Conservation (phyloP, 805 yeast genomes). For the Hyphopichia homilentoma region DNA sequence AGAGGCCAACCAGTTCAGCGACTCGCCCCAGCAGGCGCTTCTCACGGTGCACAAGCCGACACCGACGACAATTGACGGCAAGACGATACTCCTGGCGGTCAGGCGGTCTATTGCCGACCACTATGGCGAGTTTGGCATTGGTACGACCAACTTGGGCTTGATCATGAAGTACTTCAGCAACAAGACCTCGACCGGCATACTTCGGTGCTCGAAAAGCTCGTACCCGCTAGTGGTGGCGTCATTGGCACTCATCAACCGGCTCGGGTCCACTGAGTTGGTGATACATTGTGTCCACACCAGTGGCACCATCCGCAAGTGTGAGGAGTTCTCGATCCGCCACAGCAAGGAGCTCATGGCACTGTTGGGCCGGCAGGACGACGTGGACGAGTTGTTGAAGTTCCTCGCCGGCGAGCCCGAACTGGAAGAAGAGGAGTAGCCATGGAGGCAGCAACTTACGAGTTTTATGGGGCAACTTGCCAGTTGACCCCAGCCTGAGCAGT, state of each 20-base stretch:
- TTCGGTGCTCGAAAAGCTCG: slow-evolving; percentile 70
- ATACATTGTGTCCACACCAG: slow-evolving; percentile 67
- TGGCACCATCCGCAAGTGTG: slow-evolving; percentile 86
- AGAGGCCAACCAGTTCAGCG: slow-evolving; percentile 18
- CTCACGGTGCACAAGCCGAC: slow-evolving; percentile 50
- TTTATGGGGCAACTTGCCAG: too few species aligned
- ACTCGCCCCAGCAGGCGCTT: slow-evolving; percentile 34
- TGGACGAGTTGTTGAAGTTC: too few species aligned
- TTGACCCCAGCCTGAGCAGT: too few species aligned
- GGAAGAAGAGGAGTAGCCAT: too few species aligned
- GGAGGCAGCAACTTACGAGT: too few species aligned
- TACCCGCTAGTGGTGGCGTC: slow-evolving; percentile 65
- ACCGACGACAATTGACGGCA: slow-evolving; percentile 44
- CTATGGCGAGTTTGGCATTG: slow-evolving; percentile 79
- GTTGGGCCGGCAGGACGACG: slow-evolving; percentile 4
- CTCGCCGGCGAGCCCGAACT: too few species aligned
- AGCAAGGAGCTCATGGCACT: slow-evolving; percentile 37
- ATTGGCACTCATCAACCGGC: slow-evolving; percentile 47
- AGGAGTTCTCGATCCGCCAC: slow-evolving; percentile 55
- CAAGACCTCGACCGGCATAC: slow-evolving; percentile 78
- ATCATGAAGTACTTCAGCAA: slow-evolving; percentile 77
- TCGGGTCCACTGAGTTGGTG: slow-evolving; percentile 50
- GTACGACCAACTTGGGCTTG: slow-evolving; percentile 55
- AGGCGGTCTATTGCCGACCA: slow-evolving; percentile 53
- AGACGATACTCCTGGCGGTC: slow-evolving; percentile 49